Conservation (phyloP, 345 rosid genomes). For the Rubroshorea leprosula region DNA sequence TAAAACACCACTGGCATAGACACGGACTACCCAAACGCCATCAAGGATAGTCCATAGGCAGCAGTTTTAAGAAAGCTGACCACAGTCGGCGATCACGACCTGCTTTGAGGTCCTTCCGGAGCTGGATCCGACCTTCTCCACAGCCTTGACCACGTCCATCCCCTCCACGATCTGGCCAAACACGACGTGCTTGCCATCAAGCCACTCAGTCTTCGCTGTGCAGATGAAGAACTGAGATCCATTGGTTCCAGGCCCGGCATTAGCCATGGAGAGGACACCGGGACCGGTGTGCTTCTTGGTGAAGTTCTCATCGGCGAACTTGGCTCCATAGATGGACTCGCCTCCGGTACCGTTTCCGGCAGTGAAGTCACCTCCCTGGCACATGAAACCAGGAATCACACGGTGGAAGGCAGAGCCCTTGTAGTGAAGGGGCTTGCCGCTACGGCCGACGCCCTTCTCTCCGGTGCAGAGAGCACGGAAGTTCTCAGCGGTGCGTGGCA, state of each 20-base stretch:
- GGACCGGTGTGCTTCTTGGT: slow-evolving; percentile 70
- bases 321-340: slow-evolving; percentile 68
- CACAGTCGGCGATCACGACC: slow-evolving; percentile 50
- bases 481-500: slow-evolving; percentile 61
- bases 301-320: slow-evolving; percentile 78
- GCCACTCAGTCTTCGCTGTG: slow-evolving; percentile 62
- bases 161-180: slow-evolving; percentile 70
- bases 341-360: slow-evolving; percentile 85
- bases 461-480: slow-evolving; percentile 87
- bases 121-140: slow-evolving; percentile 64
- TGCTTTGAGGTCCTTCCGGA: slow-evolving; percentile 50
- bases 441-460: slow-evolving; percentile 51
- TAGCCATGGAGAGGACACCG: slow-evolving; percentile 77
- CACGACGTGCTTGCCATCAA: slow-evolving; percentile 78
- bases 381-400: slow-evolving; percentile 75
- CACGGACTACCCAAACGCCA: neutral
- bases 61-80: slow-evolving; percentile 42
- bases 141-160: slow-evolving; percentile 42
- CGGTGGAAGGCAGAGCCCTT: slow-evolving; percentile 71
- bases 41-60: neutral
- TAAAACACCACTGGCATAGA: neutral
- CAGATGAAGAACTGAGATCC: slow-evolving; percentile 78
- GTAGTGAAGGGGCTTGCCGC: slow-evolving; percentile 76
- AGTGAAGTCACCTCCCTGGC: slow-evolving; percentile 85
- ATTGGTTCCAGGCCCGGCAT: slow-evolving; percentile 63